Base-by-base conservation (phyloP, 352 stramenopile genomes). In the Globisporangium megalacanthum region DNA sequence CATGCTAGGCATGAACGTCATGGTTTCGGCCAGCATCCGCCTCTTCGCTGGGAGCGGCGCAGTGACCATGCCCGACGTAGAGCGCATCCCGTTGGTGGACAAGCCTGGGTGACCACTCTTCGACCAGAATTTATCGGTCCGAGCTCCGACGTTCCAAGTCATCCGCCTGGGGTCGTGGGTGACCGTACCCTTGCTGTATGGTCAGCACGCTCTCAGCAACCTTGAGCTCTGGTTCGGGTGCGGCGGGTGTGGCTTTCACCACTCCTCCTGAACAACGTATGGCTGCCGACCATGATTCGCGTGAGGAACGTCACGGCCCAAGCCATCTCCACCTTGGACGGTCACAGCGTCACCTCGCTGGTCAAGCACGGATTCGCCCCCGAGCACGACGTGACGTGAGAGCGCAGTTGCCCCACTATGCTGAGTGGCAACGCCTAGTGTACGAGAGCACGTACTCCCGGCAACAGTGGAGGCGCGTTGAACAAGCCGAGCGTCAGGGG, bases 1-100 rank as follows among this genome's bases (percentile, higher is more conserved):
- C 31, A 42, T 73, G 0, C 56, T 76, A 0, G 61, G 65, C 4
- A 65, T 69, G 59, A 57, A 73, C 45, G 73, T 76, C 52, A 74
- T 77, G 63, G 35, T 62, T 4, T 13, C 47, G 2, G 49, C 60
- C 11, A 62, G 65, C 4, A 61, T 76, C 3, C 46, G 62, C 11
- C 36, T 65, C 0, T 57, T 49, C 20, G 31, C 51, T 0, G 36
- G 36, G 3, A 56, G 70, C 22, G 42, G 63, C 1, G 49, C 47
- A 53, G 0, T 49, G 0, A 37, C 39, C 7, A 15, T 56, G 0
- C 52, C 52, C 3, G 37, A 56, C 1, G 52, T 49, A n/a, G 52
- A 49, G n/a, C 20, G 1, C 0, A 49, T 56, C 13, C 52, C 52
- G 13, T 49, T 41, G 2, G 35, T n/a, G n/a, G n/a, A n/a, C 37